A percentile compares a stretch with the other conserved stretches of the same genome.
Conservation (phyloP, 2,329 filamentous ascomycete species). For the Penicillium sp. region DNA sequence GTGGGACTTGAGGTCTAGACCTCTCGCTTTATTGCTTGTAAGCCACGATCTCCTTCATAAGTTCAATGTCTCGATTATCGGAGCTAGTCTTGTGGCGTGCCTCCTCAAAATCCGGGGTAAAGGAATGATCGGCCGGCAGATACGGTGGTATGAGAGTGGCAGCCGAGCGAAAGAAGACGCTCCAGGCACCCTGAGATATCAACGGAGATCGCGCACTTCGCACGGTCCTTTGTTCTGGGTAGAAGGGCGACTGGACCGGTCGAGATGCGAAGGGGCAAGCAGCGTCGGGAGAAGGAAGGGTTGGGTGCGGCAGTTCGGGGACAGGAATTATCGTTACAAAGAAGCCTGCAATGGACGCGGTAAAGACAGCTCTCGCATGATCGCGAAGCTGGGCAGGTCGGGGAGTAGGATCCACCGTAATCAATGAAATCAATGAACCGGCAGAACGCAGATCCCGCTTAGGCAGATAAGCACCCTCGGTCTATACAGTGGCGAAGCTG, state of each 20-base stretch:
- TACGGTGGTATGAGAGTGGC: not conserved
- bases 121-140: not conserved
- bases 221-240: slow-evolving; percentile 9
- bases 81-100: slow-evolving; percentile 1
- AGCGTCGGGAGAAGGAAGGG: not conserved
- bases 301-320: not conserved
- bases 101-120: slow-evolving; percentile 5
- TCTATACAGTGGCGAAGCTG: not conserved
- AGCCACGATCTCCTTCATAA: not conserved
- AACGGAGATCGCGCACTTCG: slow-evolving; percentile 2
- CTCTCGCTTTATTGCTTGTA: not conserved
- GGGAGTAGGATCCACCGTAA: not conserved
- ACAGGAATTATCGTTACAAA: not conserved
- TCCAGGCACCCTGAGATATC: not conserved
- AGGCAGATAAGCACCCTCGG: not conserved
- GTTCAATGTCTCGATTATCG: slow-evolving; percentile 24
- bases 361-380: not conserved
- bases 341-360: not conserved
- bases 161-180: not conserved
- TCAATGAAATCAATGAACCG: not conserved
- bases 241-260: slow-evolving; percentile 58
- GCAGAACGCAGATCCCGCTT: not conserved
- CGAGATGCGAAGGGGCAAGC: slow-evolving; percentile 43
- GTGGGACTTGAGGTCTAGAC: not conserved
- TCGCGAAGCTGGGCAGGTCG: not conserved